phyloP scores from a whole-genome alignment of 225 moss, liverwort and hornwort species.

The Neckera pumila region DNA sequence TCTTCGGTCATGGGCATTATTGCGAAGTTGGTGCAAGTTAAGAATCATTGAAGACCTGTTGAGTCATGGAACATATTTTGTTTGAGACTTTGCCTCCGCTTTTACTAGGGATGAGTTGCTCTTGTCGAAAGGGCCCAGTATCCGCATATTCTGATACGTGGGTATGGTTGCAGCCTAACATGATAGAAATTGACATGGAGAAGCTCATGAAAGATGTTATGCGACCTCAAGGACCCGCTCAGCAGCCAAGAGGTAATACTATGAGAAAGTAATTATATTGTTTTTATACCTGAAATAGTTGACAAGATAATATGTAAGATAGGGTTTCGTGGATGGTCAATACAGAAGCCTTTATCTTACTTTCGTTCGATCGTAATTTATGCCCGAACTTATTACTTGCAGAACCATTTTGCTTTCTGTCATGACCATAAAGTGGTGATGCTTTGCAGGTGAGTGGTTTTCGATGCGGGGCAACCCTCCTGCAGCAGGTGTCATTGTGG shows the following conservation, averaged over 20 bases:
- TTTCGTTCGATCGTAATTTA: neutral
- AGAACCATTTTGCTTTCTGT: neutral
- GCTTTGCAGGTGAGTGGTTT: conserved; percentile 54
- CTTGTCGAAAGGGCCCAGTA: neutral
- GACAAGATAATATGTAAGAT: neutral
- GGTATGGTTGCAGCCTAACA: conserved; percentile 52
- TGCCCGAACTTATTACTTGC: neutral
- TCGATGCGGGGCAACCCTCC: conserved; percentile 19
- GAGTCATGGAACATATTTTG: neutral
- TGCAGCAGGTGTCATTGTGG: conserved; percentile 41
- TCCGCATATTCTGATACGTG: neutral
- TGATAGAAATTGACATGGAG: conserved; percentile 63
- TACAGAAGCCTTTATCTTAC: neutral
- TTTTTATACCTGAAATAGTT: neutral
- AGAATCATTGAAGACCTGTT: neutral
- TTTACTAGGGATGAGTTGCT: neutral
- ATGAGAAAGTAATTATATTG: neutral
- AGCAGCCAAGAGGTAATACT: conserved; percentile 6
- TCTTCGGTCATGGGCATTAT: neutral
- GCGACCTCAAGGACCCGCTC: conserved; percentile 7
- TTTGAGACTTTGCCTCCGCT: neutral
- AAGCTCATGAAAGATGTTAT: conserved; percentile 65
- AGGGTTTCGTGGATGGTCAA: neutral
- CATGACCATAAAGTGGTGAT: neutral
- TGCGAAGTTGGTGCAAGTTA: neutral